These are phyloP conservation scores for Escovopsis sp. DNA, from an alignment of 2,329 filamentous ascomycete genomes.

Conservation along the genomic window DNA sequence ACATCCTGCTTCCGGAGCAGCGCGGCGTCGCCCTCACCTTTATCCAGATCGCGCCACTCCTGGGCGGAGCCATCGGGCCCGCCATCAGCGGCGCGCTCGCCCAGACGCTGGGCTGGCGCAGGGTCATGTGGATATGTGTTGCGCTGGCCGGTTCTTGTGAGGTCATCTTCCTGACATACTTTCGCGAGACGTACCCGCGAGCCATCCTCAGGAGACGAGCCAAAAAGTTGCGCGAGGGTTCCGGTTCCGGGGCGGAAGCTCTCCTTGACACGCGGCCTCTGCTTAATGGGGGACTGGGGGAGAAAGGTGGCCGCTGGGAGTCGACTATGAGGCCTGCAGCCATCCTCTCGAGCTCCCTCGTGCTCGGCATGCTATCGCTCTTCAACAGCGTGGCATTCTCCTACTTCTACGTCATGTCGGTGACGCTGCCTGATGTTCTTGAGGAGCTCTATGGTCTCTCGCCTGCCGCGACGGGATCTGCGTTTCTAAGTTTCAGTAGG, in stretches of 20 bases:
- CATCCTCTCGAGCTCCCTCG: conserved; percentile 33
- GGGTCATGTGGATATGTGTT: conserved; percentile 35
- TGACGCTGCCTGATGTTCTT: conserved; percentile 37
- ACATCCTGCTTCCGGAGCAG: conserved; percentile 43
- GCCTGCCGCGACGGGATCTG: conserved; percentile 34
- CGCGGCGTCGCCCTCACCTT: conserved; percentile 44
- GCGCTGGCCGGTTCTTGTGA: conserved; percentile 33
- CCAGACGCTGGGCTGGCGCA: conserved; percentile 39
- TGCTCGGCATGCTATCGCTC: conserved; percentile 35
- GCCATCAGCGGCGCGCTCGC: conserved; percentile 40
- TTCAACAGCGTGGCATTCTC: conserved; percentile 34
- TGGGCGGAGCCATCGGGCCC: conserved; percentile 43
- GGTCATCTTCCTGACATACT: conserved; percentile 34
- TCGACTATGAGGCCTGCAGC: conserved; percentile 31
- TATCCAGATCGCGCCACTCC: conserved; percentile 40
- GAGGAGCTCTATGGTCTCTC: conserved; percentile 32
- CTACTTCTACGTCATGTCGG: conserved; percentile 38
- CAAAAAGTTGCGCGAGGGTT: not conserved
- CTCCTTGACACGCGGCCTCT: not conserved
- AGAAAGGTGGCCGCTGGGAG: conserved; percentile 8
- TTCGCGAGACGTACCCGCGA: conserved; percentile 47
- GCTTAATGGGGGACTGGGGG: not conserved
- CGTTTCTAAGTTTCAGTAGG: conserved; percentile 27
- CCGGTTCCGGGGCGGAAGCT: not conserved
- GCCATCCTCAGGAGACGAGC: conserved; percentile 30